Evolutionary conservation across 2,329 filamentous ascomycete genomes (phyloP).

Genomic region (Phyllosticta paracitricarpa): DNA sequence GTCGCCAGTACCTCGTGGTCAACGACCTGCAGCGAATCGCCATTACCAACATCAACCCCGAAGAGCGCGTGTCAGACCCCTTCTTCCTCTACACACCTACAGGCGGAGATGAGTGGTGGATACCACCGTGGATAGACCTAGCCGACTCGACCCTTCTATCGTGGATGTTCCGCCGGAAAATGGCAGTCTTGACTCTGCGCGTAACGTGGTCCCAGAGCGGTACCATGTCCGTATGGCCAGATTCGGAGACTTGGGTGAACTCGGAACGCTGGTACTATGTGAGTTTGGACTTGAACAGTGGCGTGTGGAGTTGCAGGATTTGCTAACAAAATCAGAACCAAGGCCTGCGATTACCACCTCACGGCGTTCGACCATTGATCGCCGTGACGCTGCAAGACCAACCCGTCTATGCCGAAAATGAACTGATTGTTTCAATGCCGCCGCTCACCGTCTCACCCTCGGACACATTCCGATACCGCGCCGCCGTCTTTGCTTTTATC

Average conservation of each 20-base stretch:
- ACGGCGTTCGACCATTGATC: conserved; percentile 1
- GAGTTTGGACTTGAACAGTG: background rate
- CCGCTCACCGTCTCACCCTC: background rate
- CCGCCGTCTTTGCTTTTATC: background rate
- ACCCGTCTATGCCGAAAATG: background rate
- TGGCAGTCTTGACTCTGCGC: background rate
- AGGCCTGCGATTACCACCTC: background rate
- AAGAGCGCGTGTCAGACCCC: background rate
- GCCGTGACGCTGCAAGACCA: background rate
- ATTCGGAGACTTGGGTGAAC: background rate
- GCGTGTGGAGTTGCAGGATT: background rate
- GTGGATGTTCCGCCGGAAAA: background rate
- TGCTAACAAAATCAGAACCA: background rate
- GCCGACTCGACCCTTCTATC: conserved; percentile 2
- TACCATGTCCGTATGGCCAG: conserved; percentile 5
- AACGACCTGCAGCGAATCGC: conserved; percentile 5
- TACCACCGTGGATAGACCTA: conserved; percentile 1
- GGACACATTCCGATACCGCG: background rate
- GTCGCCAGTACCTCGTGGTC: conserved; percentile 3
- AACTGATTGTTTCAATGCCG: background rate
- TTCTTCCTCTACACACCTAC: background rate
- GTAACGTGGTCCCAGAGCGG: background rate
- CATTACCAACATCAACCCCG: conserved; percentile 1
- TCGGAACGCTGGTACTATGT: background rate
- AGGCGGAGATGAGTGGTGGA: background rate